Evolutionary conservation across 208 protist genomes (phyloP).

Genomic region (Trichomonas gallinae): DNA sequence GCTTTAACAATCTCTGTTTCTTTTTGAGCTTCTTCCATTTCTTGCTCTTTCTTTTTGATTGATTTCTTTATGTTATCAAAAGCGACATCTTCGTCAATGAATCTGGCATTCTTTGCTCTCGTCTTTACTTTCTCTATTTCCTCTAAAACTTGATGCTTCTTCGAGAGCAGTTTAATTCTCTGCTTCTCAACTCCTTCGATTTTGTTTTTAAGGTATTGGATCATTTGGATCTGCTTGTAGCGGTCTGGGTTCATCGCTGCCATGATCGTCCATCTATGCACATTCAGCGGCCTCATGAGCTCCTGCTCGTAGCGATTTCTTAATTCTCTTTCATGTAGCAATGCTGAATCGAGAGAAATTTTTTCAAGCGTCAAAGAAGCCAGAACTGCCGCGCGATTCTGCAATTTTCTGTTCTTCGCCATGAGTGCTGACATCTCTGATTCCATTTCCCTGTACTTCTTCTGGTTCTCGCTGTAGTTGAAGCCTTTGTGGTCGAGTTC

Average conservation of each 20-base stretch:
- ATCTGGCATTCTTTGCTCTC: neutral
- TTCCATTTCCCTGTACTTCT: neutral
- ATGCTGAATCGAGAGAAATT: neutral
- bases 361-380: neutral
- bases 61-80: neutral
- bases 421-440: neutral
- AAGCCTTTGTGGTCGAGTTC: neutral
- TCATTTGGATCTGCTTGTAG: slow-evolving; percentile 40
- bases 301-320: slow-evolving; percentile 57
- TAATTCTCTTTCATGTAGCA: neutral
- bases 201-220: neutral
- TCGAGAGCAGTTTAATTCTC: neutral
- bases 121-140: neutral
- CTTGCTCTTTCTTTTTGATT: neutral
- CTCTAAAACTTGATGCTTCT: neutral
- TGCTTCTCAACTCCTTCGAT: neutral
- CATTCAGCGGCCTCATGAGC: slow-evolving; percentile 85
- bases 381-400: neutral
- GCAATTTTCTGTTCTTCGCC: neutral
- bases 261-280: slow-evolving; percentile 86
- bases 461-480: neutral
- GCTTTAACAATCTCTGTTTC: neutral
- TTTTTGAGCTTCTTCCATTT: neutral
- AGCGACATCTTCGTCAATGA: neutral
- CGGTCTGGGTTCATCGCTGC: slow-evolving; percentile 71